These are phyloP conservation scores for Acer negundo DNA, from an alignment of 345 rosid species.

Conservation along the genomic window DNA sequence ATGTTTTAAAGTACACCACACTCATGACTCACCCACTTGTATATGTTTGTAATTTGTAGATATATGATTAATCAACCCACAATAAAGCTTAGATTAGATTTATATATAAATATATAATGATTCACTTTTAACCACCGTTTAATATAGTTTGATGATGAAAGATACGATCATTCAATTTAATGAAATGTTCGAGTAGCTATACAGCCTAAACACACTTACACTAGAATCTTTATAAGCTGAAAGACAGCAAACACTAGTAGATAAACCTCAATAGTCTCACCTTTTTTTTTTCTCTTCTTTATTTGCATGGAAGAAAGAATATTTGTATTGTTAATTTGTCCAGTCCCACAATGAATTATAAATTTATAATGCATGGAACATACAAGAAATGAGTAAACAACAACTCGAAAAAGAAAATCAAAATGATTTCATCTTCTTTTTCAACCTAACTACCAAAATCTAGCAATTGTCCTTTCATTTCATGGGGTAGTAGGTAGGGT, in stretches of 20 bases:
- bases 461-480: background rate
- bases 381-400: background rate
- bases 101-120: no score
- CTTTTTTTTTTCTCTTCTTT: background rate
- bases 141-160: no score
- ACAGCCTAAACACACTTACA: background rate
- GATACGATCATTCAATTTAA: no score
- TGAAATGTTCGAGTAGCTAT: no score
- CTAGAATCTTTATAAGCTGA: background rate
- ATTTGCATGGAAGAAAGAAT: background rate
- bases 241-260: background rate
- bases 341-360: background rate
- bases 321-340: background rate
- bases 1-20: background rate
- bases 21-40: no score
- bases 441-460: background rate
- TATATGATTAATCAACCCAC: background rate
- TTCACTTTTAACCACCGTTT: no score
- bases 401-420: background rate
- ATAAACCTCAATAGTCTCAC: background rate
- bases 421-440: background rate
- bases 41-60: no score
- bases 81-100: background rate
- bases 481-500: background rate
- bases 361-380: background rate